Evolutionary conservation across 1,139 yeast genomes (phyloP), one percentile per base, ranked within the genome.

Genomic region (Pichia inconspicua): DNA sequence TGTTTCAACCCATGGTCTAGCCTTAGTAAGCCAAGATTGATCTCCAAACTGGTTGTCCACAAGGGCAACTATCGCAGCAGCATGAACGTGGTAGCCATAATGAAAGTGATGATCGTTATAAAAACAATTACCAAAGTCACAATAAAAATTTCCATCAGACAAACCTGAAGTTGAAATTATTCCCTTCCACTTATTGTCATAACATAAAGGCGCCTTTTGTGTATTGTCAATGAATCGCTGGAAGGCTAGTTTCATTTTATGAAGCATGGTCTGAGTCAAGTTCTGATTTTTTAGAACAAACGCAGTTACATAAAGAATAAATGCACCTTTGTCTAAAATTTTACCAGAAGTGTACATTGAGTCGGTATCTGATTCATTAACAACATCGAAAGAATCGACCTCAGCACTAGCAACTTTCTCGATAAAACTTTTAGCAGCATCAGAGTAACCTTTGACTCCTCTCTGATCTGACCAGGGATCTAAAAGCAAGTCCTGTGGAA

Each of bases 21-120:
- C 73, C 5, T 67, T 69, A 43, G 62, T 55, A 9, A 78, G 68
- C 82, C 87, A 84, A 2, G 70, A 61, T 11, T 78, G 78, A 47
- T 62, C 65, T 14, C 73, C 75, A 25, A 56, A 56, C 8, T 66
- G 67, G 5, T 52, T 49, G 57, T 84, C 92, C 27, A 81, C 77
- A 48, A 73, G 64, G 1, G 78, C 82, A 11, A 81, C 66, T 17
- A 84, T 65, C 0, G 90, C 85, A 45, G 84, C 80, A 0, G 92
- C 85, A 60, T 83, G 84, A 40, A 84, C 74, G 58, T 82, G 88
- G 57, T 84, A 84, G 1, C 88, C 87, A 59, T 83, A 84, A 65
- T 84, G 92, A 70, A 84, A 84, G 64, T 84, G 92, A 58, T 84
- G 94, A 58, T 84, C 94, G 58, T 84, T 84, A 61, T 84, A 84